Percentiles rank a stretch among this genome's conserved stretches.
These are phyloP conservation scores for Phytophthora parvispora DNA, from an alignment of 352 stramenopile genomes.

Conservation along the genomic window DNA sequence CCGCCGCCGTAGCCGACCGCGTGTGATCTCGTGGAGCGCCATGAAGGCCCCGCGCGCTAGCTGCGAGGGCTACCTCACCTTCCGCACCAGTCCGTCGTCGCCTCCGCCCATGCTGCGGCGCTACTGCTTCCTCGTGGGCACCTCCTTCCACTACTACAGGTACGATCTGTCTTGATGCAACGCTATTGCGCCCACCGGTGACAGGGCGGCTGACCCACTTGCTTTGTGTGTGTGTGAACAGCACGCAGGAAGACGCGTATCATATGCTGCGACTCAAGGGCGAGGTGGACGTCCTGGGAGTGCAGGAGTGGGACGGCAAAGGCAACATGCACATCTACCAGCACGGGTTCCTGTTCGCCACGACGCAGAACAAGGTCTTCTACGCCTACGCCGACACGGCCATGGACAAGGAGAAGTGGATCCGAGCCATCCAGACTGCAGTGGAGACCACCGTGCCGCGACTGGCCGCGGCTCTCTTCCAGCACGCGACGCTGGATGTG, in stretches of 20 bases:
- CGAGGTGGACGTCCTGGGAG: slow-evolving; percentile 89
- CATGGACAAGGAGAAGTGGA: slow-evolving; percentile 94
- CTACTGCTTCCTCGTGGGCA: slow-evolving; percentile 92
- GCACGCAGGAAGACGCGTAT: slow-evolving; percentile 93
- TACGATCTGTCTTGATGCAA: background rate
- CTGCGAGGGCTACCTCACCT: slow-evolving; percentile 89
- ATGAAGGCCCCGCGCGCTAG: slow-evolving; percentile 89
- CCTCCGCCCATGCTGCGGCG: slow-evolving; percentile 87
- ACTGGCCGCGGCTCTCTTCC: slow-evolving; percentile 57
- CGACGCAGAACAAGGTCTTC: slow-evolving; percentile 91
- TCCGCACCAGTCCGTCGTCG: slow-evolving; percentile 88
- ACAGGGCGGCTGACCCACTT: slow-evolving; percentile 1
- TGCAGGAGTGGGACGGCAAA: slow-evolving; percentile 94
- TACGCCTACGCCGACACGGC: slow-evolving; percentile 90
- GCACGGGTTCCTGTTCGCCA: slow-evolving; percentile 91
- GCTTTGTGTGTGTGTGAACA: slow-evolving; percentile 23
- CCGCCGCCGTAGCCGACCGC: slow-evolving; percentile 22
- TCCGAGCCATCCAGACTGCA: slow-evolving; percentile 88
- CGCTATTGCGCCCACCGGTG: slow-evolving; percentile 5
- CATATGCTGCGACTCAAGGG: slow-evolving; percentile 90
- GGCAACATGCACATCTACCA: slow-evolving; percentile 94
- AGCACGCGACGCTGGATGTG: slow-evolving; percentile 53
- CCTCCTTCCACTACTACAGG: slow-evolving; percentile 91
- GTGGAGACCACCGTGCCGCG: slow-evolving; percentile 87
- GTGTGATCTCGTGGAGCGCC: slow-evolving; percentile 49